Base-by-base conservation (phyloP, 192 early-diverging fungal species). In the Coemansia sp. region DNA sequence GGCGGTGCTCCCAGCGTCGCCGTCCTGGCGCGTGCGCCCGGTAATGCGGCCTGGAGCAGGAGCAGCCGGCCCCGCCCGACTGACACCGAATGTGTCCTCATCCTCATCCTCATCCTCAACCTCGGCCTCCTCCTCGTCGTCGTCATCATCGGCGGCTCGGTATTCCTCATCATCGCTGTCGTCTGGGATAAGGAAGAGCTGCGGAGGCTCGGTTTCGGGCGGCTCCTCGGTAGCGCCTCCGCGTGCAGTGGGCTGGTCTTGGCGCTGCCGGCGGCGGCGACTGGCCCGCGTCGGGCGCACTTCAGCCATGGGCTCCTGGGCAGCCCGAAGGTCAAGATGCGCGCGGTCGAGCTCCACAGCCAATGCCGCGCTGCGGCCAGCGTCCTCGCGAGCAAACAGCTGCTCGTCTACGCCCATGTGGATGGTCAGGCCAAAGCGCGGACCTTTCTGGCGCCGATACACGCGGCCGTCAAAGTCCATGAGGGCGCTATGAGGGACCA, bases 381-480 rank as follows among this genome's bases (percentile, higher is more conserved):
- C 73, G 5, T 87, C 85, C 42, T 91, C 86, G 4, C 67, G 53
- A 21, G 76, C 73, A 41, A 87, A 74, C 12, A 64, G 69, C 1
- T 70, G 70, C 17, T 64, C 55, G 6, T 76, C 70, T 4, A 86
- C 43, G 0, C 68, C 68, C 12, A 77, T 73, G 9, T 84, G 75
- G 17, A 91, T 80, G 34, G 80, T 66, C 9, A 83, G 70, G 4
- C 90, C 89, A 53, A 82, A 88, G 14, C 73, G 75, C 26, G 82
- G 68, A 17, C 78, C 83, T 33, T 70, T 82, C 43, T 90, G 87
- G 17, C 70, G 66, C 6, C 83, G 74, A 64, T 91, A 89, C 32
- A 86, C 83, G 1, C 84, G 79, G 33, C 88, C 88, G 54, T 84
- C 86, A 74, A 83, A 84, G 66, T 87, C 87, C 56, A 87, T 77